Conservation (phyloP, 2,329 filamentous ascomycete species). For the Penicillium sp. region DNA sequence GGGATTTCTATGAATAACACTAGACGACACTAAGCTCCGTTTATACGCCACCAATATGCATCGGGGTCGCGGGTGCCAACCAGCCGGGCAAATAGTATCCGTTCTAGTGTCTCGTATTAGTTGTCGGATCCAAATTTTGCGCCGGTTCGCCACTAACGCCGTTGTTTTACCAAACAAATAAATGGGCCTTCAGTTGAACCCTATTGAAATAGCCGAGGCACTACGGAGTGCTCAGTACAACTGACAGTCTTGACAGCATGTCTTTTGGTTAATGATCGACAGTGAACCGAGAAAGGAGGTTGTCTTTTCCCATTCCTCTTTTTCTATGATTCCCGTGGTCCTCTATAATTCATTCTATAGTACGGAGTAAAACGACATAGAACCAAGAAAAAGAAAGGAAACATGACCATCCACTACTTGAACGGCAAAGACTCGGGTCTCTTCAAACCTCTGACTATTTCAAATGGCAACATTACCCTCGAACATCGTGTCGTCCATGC, state of each 20-base stretch:
- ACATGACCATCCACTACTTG: conserved; percentile 24
- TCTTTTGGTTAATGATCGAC: not conserved
- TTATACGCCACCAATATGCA: conserved; percentile 4
- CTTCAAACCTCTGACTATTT: conserved; percentile 45
- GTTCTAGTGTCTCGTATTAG: conserved; percentile 7
- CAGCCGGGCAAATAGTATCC: not conserved
- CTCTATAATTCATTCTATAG: not conserved
- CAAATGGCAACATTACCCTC: conserved; percentile 49
- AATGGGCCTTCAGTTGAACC: conserved; percentile 7
- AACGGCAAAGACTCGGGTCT: conserved; percentile 35
- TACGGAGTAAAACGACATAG: not conserved
- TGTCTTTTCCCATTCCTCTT: not conserved
- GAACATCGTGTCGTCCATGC: conserved; percentile 53
- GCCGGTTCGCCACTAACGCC: conserved; percentile 1
- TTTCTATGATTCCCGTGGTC: not conserved
- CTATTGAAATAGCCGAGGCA: conserved; percentile 17
- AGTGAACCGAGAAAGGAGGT: not conserved
- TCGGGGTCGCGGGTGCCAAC: not conserved
- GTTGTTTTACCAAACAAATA: conserved; percentile 9
- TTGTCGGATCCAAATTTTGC: not conserved
- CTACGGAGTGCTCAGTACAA: not conserved
- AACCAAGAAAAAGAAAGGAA: not conserved
- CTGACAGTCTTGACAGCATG: not conserved
- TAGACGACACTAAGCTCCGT: not conserved
- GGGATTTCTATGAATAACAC: not conserved